Evolutionary conservation across 257 asterid genomes (phyloP).

Genomic region (Parsonsia alboflavescens): DNA sequence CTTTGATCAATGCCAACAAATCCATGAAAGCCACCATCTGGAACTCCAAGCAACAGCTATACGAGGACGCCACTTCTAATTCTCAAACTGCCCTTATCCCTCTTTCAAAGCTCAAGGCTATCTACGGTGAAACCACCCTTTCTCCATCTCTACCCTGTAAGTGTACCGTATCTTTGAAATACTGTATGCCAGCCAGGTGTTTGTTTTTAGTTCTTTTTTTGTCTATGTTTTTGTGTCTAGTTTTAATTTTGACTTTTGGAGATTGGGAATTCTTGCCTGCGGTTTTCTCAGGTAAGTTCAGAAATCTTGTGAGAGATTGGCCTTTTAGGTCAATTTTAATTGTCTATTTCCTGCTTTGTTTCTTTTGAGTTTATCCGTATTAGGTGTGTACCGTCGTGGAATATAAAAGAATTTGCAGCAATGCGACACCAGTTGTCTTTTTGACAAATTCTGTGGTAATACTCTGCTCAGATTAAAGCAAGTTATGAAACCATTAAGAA

Average conservation of each 20-base stretch:
- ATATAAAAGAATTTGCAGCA: neutral
- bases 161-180: neutral
- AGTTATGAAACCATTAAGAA: neutral
- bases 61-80: constrained; percentile 52
- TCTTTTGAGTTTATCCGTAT: neutral
- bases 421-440: neutral
- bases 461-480: neutral
- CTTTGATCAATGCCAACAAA: constrained; percentile 49
- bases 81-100: constrained; percentile 45
- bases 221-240: neutral
- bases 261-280: neutral
- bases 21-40: constrained; percentile 51
- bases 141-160: neutral
- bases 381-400: neutral
- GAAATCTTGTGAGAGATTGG: neutral
- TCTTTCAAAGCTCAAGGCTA: constrained; percentile 65
- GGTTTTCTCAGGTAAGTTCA: neutral
- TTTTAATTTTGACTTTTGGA: neutral
- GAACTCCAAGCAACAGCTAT: constrained; percentile 85
- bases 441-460: neutral
- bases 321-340: neutral
- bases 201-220: neutral
- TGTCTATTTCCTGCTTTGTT: neutral
- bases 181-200: neutral
- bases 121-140: constrained; percentile 53